phyloP scores from a whole-genome alignment of 306 rosid species.

The Medicago ruthenica region DNA sequence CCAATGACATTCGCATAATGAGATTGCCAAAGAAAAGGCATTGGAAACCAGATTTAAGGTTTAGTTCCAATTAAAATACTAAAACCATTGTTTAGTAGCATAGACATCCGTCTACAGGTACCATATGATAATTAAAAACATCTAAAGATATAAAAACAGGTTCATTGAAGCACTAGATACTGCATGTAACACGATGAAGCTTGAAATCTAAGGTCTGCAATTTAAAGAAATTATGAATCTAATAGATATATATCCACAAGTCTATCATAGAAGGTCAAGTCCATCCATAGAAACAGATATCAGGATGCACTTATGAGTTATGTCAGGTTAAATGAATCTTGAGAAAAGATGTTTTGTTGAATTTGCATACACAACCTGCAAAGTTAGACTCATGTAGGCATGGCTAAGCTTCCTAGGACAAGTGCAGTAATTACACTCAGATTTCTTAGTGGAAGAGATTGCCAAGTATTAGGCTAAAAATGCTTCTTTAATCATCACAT shows the following conservation, averaged over 20 bases:
- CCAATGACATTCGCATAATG: not conserved
- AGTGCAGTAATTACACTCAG: not conserved
- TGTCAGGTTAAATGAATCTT: not conserved
- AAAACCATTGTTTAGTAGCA: conserved; percentile 15
- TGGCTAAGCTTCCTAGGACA: not conserved
- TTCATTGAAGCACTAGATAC: no score
- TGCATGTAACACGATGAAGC: not conserved
- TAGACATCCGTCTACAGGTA: conserved; percentile 9
- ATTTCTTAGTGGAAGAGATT: not conserved
- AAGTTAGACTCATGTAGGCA: conserved; percentile 21
- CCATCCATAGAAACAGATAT: conserved; percentile 8
- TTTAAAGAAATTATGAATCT: conserved; percentile 1
- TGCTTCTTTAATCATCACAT: conserved; percentile 21
- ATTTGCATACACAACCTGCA: conserved; percentile 9
- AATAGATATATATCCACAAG: conserved; percentile 22
- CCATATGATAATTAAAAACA: not conserved
- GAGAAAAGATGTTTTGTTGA: conserved; percentile 33
- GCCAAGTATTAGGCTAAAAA: conserved; percentile 10
- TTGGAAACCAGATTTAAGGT: not conserved
- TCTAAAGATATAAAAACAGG: no score
- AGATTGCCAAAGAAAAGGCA: conserved; percentile 19
- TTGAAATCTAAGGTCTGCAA: not conserved
- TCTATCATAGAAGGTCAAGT: conserved; percentile 22
- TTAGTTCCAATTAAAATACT: conserved; percentile 4
- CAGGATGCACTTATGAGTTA: conserved; percentile 1